Percentiles rank a stretch among this genome's conserved stretches.
Evolutionary conservation across 306 rosid species (phyloP).

Genomic region (cucumber (Cucumis sativus)): Cucumber_9930_V3 NC_026659.2:5300001-5300500

Average conservation of each 20-base stretch:
- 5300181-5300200: slow-evolving; percentile 65
- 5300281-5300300: background rate
- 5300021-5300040: too few species aligned
- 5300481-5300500: too few species aligned
- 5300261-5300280: slow-evolving; percentile 70
- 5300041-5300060: background rate
- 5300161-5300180: slow-evolving; percentile 92
- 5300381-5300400: background rate
- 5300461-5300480: too few species aligned
- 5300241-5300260: slow-evolving; percentile 76
- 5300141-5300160: slow-evolving; percentile 60
- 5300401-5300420: background rate
- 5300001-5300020: too few species aligned
- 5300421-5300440: background rate
- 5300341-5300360: background rate
- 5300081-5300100: background rate
- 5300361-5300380: background rate
- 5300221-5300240: slow-evolving; percentile 55
- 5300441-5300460: background rate
- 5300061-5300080: background rate
- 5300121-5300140: slow-evolving; percentile 2
- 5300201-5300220: slow-evolving; percentile 76
- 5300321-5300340: background rate
- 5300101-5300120: background rate
- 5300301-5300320: background rate